Percentiles rank a stretch among this genome's conserved stretches.
Evolutionary conservation across 148 eudicot species (phyloP).

Genomic region (Dysphania ambrosioides): DNA sequence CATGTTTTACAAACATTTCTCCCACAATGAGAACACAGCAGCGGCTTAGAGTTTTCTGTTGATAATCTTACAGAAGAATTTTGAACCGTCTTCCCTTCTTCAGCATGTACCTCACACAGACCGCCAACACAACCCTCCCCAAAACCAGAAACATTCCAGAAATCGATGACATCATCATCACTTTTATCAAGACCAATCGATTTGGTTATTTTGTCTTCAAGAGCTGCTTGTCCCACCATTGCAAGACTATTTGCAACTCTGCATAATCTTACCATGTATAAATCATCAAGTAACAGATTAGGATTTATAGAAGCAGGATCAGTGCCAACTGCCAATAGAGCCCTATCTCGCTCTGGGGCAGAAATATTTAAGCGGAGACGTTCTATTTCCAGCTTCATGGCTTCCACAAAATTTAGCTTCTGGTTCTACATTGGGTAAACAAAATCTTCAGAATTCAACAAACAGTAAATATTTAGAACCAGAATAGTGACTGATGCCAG

Average conservation of each 20-base stretch:
- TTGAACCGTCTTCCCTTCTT: conserved; percentile 31
- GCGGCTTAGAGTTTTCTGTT: conserved; percentile 34
- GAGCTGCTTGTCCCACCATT: conserved; percentile 71
- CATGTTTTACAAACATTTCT: conserved; percentile 80
- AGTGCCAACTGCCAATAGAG: conserved; percentile 69
- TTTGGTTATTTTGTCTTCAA: conserved; percentile 74
- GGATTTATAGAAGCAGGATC: conserved; percentile 95
- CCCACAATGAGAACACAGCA: conserved; percentile 65
- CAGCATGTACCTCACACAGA: conserved; percentile 80
- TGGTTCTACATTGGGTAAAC: conserved; percentile 45
- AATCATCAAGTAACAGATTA: conserved; percentile 72
- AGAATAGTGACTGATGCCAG: background rate
- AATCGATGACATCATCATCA: conserved; percentile 53
- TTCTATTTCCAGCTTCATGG: conserved; percentile 91
- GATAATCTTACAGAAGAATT: conserved; percentile 34
- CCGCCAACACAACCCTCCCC: conserved; percentile 72
- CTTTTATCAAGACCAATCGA: conserved; percentile 66
- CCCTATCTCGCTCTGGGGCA: conserved; percentile 94
- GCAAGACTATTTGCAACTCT: conserved; percentile 72
- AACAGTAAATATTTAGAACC: background rate
- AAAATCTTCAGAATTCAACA: conserved; percentile 13
- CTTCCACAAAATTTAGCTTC: conserved; percentile 67
- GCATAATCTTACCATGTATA: conserved; percentile 59
- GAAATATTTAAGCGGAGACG: conserved; percentile 74
- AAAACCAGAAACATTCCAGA: conserved; percentile 77